phyloP scores from a whole-genome alignment of 2,329 filamentous ascomycete species.

The Colletotrichum zoysiae region DNA sequence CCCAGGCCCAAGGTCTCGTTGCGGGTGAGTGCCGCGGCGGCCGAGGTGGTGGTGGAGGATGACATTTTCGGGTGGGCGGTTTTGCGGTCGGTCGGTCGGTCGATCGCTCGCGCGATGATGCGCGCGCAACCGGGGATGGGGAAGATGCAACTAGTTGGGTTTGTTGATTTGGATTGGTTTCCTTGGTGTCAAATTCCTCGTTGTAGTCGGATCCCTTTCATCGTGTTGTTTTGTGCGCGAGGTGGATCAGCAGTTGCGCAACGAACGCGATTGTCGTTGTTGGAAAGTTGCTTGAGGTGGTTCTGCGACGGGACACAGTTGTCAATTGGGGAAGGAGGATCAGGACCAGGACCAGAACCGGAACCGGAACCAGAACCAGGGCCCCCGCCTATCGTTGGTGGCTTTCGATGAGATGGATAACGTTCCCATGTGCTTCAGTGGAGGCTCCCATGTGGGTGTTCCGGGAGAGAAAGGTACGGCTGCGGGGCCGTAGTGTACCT shows the following conservation, averaged over 20 bases:
- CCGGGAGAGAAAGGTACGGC: not conserved
- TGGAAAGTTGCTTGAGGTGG: not conserved
- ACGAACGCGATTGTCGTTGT: not conserved
- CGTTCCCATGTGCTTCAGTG: constrained; percentile 15
- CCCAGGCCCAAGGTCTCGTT: constrained; percentile 68
- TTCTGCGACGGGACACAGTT: constrained; percentile 40
- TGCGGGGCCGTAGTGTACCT: constrained; percentile 10
- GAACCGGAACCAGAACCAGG: not conserved
- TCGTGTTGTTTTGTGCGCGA: constrained; percentile 4
- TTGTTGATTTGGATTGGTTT: not conserved
- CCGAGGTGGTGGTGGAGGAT: constrained; percentile 46
- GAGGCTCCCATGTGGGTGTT: constrained; percentile 11
- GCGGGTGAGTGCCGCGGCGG: constrained; percentile 60
- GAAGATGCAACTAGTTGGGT: not conserved
- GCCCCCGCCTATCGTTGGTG: constrained; percentile 1
- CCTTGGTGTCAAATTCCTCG: not conserved
- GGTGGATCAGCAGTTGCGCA: constrained; percentile 12
- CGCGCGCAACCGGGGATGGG: not conserved
- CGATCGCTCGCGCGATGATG: constrained; percentile 6
- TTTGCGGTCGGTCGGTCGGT: no score
- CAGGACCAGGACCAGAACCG: not conserved
- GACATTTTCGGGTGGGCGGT: constrained; percentile 46
- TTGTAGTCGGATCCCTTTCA: constrained; percentile 1
- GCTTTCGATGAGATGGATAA: not conserved
- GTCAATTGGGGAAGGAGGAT: constrained; percentile 18